Conservation (phyloP, 352 stramenopile species). For the Phytopythium litorale region DNA sequence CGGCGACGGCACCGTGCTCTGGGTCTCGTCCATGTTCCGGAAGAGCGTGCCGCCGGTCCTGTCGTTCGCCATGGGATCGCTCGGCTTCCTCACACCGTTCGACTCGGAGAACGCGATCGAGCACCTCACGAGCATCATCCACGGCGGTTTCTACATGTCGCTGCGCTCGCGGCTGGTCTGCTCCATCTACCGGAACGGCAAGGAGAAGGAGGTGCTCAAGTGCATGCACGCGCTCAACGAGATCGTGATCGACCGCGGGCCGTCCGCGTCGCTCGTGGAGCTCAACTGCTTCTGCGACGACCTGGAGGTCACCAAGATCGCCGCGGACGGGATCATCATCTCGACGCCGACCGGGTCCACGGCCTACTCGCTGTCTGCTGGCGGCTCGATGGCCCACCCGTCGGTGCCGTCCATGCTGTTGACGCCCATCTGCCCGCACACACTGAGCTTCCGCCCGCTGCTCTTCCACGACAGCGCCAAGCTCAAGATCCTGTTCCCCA, state of each 20-base stretch:
- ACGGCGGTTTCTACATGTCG: constrained; percentile 83
- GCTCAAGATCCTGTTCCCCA: constrained; percentile 88
- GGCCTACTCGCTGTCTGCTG: constrained; percentile 97
- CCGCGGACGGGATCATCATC: constrained; percentile 98
- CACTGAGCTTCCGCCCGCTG: constrained; percentile 91
- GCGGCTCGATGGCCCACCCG: constrained; percentile 97
- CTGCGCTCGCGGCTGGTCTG: constrained; percentile 70
- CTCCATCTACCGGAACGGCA: constrained; percentile 61
- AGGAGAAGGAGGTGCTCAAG: constrained; percentile 44
- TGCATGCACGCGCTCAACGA: constrained; percentile 97
- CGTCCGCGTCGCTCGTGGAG: constrained; percentile 88
- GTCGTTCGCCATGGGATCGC: constrained; percentile 92
- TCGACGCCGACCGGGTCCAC: constrained; percentile 97
- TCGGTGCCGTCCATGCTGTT: constrained; percentile 97
- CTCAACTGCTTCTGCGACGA: constrained; percentile 97
- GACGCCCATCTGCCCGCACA: constrained; percentile 98
- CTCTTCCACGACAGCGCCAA: constrained; percentile 90
- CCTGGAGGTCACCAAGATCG: constrained; percentile 94
- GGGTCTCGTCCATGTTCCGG: constrained; percentile 82
- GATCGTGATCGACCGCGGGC: constrained; percentile 96
- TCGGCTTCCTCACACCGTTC: constrained; percentile 97
- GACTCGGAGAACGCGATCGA: constrained; percentile 62
- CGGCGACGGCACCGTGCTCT: constrained; percentile 93
- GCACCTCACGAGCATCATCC: constrained; percentile 68
- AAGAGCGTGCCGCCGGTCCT: constrained; percentile 95